Evolutionary conservation across 164 flowering plant genomes (phyloP).

Genomic region (Tinospora cordifolia): DNA sequence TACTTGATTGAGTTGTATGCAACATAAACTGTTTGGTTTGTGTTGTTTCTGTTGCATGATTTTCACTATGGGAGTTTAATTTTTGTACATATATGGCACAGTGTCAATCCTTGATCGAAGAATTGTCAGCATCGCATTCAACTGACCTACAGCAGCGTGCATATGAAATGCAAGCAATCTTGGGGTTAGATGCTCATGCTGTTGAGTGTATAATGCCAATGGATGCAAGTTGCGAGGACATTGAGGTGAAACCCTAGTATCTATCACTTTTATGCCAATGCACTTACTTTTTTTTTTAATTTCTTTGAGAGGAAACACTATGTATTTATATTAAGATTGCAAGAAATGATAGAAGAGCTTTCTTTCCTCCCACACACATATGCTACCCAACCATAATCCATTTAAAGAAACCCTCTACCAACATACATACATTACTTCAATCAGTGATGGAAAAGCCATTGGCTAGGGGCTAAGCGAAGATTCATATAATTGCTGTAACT

Average conservation of each 20-base stretch:
- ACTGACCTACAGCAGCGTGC: constrained; percentile 99
- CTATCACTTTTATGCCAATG: background rate
- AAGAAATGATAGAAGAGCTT: too few species aligned
- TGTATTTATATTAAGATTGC: too few species aligned
- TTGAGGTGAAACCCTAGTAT: constrained; percentile 51
- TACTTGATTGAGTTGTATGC: background rate
- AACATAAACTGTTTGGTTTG: background rate
- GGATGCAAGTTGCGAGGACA: constrained; percentile 93
- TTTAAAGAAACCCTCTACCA: too few species aligned
- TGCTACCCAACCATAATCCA: too few species aligned
- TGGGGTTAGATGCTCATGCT: constrained; percentile 56
- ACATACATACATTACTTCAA: too few species aligned
- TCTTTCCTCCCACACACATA: too few species aligned
- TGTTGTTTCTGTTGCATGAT: background rate
- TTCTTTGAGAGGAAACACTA: too few species aligned
- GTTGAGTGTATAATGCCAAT: constrained; percentile 66
- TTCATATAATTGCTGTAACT: too few species aligned
- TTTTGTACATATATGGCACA: constrained; percentile 31
- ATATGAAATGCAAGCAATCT: constrained; percentile 80
- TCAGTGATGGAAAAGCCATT: too few species aligned
- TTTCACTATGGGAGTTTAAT: background rate
- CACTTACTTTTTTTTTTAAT: too few species aligned
- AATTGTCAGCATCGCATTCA: constrained; percentile 82
- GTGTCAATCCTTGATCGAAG: constrained; percentile 94
- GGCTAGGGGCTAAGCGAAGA: too few species aligned